Evolutionary conservation across 306 rosid genomes (phyloP).

Genomic region (Glycine tomentella): DNA sequence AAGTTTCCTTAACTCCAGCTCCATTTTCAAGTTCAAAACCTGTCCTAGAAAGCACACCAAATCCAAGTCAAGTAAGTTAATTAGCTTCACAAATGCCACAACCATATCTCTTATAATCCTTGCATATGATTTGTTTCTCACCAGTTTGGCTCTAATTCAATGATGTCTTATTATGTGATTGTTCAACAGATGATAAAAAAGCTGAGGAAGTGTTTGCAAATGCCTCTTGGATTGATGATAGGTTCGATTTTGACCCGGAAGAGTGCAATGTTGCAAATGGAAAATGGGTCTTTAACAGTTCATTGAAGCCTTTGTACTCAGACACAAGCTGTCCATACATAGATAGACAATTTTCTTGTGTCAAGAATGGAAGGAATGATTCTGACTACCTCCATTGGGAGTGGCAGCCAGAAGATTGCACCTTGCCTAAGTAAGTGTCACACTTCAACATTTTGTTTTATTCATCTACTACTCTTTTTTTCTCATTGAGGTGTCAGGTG

Average conservation of each 20-base stretch:
- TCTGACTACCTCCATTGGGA: slow-evolving; percentile 86
- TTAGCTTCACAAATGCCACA: not conserved
- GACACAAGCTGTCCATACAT: slow-evolving; percentile 86
- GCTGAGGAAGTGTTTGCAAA: slow-evolving; percentile 52
- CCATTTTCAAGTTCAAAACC: slow-evolving; percentile 52
- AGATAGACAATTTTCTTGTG: too few relatives aligned
- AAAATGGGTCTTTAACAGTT: slow-evolving; percentile 86
- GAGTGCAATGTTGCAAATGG: slow-evolving; percentile 89
- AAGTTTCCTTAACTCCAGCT: slow-evolving; percentile 46
- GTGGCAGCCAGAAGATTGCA: slow-evolving; percentile 96
- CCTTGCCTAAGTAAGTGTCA: slow-evolving; percentile 67
- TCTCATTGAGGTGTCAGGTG: not conserved
- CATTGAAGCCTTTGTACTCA: slow-evolving; percentile 74
- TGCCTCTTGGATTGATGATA: slow-evolving; percentile 68
- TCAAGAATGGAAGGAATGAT: slow-evolving; percentile 82
- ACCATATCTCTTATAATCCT: not conserved
- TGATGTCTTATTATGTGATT: not conserved
- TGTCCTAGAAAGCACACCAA: slow-evolving; percentile 49
- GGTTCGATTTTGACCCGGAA: slow-evolving; percentile 88
- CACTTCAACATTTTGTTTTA: not conserved
- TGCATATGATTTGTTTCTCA: not conserved
- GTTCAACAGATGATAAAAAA: slow-evolving; percentile 53
- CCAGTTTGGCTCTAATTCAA: not conserved
- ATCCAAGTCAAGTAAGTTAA: slow-evolving; percentile 64
- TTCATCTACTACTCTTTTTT: slow-evolving; percentile 8